Evolutionary conservation across 75 land plant species (phyloP).

Genomic region (Picea sitchensis): DNA sequence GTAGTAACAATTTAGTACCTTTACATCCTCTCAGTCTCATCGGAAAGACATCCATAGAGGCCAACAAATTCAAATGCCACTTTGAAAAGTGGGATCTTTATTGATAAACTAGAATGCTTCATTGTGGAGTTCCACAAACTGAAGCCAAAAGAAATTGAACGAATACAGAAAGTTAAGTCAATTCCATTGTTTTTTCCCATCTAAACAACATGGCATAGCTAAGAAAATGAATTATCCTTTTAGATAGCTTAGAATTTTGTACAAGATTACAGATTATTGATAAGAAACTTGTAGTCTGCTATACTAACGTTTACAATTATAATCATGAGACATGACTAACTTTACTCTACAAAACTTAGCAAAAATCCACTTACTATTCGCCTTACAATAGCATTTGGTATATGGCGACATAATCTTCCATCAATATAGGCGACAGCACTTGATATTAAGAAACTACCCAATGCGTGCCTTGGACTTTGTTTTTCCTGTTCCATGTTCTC

Average conservation of each 20-base stretch:
- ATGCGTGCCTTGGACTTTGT: constrained; percentile 36
- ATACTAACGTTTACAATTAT: not conserved
- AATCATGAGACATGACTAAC: not conserved
- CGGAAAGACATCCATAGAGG: too few relatives aligned
- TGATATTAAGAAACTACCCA: constrained; percentile 63
- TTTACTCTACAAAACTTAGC: constrained; percentile 77
- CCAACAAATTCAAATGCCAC: too few relatives aligned
- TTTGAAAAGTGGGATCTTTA: too few relatives aligned
- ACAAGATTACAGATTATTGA: not conserved
- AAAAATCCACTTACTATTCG: constrained; percentile 91
- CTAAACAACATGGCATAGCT: not conserved
- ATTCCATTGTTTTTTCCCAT: too few relatives aligned
- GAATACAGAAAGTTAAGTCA: too few relatives aligned
- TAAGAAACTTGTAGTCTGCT: not conserved
- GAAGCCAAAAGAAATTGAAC: too few relatives aligned
- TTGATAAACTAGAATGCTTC: too few relatives aligned
- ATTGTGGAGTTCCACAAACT: too few relatives aligned
- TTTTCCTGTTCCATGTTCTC: constrained; percentile 19
- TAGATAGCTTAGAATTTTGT: not conserved
- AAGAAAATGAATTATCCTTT: not conserved
- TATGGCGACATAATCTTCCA: constrained; percentile 79
- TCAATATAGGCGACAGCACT: constrained; percentile 86
- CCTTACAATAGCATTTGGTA: constrained; percentile 76
- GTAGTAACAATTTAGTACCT: too few relatives aligned
- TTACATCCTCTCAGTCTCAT: too few relatives aligned